Evolutionary conservation across 441 rosid species (phyloP).

Genomic region (Cnidoscolus chayamansa): DNA sequence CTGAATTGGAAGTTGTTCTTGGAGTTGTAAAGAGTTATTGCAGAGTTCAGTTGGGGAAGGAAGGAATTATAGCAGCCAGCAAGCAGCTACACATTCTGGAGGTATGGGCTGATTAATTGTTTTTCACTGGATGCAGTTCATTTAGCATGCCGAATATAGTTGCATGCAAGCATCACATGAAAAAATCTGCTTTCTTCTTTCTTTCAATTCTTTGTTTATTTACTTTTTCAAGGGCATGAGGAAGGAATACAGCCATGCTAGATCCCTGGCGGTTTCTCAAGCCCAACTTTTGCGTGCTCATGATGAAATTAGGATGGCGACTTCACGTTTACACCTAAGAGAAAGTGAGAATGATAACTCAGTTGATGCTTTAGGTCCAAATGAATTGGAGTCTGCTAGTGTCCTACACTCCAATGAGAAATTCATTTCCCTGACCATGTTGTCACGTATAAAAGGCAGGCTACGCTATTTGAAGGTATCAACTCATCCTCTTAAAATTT

Average conservation of each 20-base stretch:
- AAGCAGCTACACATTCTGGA: constrained; percentile 74
- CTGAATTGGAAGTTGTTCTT: constrained; percentile 76
- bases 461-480: constrained; percentile 90
- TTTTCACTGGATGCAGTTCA: constrained; percentile 1
- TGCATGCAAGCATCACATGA: constrained; percentile 13
- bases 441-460: constrained; percentile 69
- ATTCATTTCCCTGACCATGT: constrained; percentile 57
- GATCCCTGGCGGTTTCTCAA: constrained; percentile 80
- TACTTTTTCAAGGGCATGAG: constrained; percentile 61
- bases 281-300: constrained; percentile 81
- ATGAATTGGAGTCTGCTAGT: constrained; percentile 73
- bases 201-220: constrained; percentile 16
- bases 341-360: constrained; percentile 74
- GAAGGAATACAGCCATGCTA: constrained; percentile 79
- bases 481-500: neutral
- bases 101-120: constrained; percentile 39
- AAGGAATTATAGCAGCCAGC: constrained; percentile 53
- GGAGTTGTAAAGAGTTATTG: constrained; percentile 76
- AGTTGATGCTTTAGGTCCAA: constrained; percentile 65
- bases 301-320: constrained; percentile 94
- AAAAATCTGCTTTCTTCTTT: constrained; percentile 21
- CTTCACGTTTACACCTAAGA: constrained; percentile 72
- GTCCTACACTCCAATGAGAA: constrained; percentile 76
- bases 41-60: constrained; percentile 59
- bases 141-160: neutral